phyloP scores from a whole-genome alignment of 2,329 filamentous ascomycete genomes.

The Cytospora schulzeri region DNA sequence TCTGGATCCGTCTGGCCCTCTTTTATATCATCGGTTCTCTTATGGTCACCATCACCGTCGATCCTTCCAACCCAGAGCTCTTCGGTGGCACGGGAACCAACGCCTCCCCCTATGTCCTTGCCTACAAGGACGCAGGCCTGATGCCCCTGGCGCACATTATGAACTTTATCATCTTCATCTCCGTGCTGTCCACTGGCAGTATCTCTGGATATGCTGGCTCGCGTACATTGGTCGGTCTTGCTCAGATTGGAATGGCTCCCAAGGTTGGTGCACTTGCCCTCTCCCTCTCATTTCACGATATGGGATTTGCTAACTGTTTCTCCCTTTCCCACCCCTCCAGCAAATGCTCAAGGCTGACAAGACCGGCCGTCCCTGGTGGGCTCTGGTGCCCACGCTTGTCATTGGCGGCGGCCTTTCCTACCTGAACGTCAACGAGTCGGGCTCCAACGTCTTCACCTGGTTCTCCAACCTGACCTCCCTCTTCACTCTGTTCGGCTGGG shows the following conservation, averaged over 20 bases:
- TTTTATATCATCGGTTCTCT: constrained; percentile 49
- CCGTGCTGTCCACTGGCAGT: constrained; percentile 47
- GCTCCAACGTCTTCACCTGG: constrained; percentile 49
- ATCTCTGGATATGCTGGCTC: constrained; percentile 47
- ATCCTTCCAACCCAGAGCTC: constrained; percentile 42
- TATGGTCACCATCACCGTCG: constrained; percentile 47
- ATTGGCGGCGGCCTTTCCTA: constrained; percentile 48
- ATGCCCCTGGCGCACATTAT: constrained; percentile 47
- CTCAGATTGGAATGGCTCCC: constrained; percentile 46
- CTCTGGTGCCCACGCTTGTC: constrained; percentile 52
- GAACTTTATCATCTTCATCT: constrained; percentile 51
- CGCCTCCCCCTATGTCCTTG: constrained; percentile 49
- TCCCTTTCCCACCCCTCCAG: constrained; percentile 19
- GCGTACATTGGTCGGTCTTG: constrained; percentile 47
- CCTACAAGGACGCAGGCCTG: constrained; percentile 44
- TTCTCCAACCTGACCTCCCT: constrained; percentile 50
- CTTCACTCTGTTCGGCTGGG: constrained; percentile 47
- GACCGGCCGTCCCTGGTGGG: constrained; percentile 40
- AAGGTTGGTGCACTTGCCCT: constrained; percentile 25
- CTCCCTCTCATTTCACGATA: background rate
- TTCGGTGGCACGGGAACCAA: constrained; percentile 46
- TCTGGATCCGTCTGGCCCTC: constrained; percentile 47
- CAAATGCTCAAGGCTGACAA: constrained; percentile 38
- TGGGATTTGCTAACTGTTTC: background rate
- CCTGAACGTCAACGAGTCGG: constrained; percentile 45